Conservation (phyloP, 495 filamentous ascomycete genomes). For the Penicillium flavigenum region DNA sequence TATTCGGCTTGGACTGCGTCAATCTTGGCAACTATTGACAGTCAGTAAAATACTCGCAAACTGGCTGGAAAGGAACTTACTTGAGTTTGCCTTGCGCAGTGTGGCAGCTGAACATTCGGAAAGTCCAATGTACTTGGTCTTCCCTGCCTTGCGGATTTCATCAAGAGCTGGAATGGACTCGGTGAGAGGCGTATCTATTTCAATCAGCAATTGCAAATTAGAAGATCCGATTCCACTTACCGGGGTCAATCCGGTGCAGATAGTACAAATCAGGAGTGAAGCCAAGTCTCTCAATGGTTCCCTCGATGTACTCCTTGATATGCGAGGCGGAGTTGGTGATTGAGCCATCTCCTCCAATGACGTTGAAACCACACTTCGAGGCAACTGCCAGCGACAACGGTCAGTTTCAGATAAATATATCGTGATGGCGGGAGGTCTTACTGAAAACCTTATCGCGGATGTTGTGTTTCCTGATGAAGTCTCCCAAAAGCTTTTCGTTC, state of each 20-base stretch:
- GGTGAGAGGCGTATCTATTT: constrained; percentile 45
- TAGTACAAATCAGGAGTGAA: constrained; percentile 50
- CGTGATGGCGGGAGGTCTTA: constrained; percentile 15
- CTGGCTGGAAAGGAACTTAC: constrained; percentile 18
- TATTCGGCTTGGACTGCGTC: constrained; percentile 54
- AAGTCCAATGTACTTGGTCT: constrained; percentile 49
- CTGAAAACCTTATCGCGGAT: constrained; percentile 49
- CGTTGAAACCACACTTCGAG: constrained; percentile 48
- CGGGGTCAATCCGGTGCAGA: constrained; percentile 43
- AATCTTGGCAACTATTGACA: constrained; percentile 45
- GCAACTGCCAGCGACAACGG: constrained; percentile 32
- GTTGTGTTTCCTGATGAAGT: constrained; percentile 55
- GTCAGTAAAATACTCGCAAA: not conserved
- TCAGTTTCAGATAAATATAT: not conserved
- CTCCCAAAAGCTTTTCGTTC: constrained; percentile 52
- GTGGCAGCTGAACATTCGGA: constrained; percentile 48
- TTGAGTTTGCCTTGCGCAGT: constrained; percentile 45
- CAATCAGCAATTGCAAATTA: not conserved
- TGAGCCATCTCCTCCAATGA: constrained; percentile 25
- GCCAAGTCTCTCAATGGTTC: constrained; percentile 50
- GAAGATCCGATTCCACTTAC: constrained; percentile 20
- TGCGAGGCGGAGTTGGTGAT: constrained; percentile 51
- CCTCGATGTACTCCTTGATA: constrained; percentile 53
- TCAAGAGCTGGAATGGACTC: constrained; percentile 49
- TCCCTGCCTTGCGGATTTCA: constrained; percentile 45